A percentile compares a stretch with the other conserved stretches of the same genome.
Conservation (phyloP, 1,284 basidiomycete species). For the Meripilus lineatus region DNA sequence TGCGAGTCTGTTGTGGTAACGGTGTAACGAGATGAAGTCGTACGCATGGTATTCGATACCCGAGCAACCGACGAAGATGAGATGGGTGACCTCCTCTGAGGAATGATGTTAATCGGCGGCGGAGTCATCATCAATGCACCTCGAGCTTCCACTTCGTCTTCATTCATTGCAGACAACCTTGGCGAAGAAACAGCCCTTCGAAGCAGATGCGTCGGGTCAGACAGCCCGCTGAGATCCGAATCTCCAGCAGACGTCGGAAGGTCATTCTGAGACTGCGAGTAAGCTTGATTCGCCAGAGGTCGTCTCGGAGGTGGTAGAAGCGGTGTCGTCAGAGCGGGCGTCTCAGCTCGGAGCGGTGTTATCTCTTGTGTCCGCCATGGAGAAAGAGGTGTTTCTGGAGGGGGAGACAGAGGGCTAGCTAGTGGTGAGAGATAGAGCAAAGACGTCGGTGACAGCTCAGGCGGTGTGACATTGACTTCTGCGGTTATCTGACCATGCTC, state of each 20-base stretch:
- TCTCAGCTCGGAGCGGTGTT: slow-evolving; percentile 35
- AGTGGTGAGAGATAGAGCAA: slow-evolving; percentile 17
- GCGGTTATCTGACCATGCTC: slow-evolving; percentile 16
- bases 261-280: slow-evolving; percentile 54
- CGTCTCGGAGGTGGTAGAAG: slow-evolving; percentile 66
- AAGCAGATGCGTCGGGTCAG: slow-evolving; percentile 11
- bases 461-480: slow-evolving; percentile 12
- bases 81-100: slow-evolving; percentile 13
- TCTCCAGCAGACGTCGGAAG: slow-evolving; percentile 23
- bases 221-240: slow-evolving; percentile 7
- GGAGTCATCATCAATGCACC: slow-evolving; percentile 15
- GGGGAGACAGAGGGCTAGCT: slow-evolving; percentile 8
- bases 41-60: slow-evolving; percentile 12
- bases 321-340: slow-evolving; percentile 56
- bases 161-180: slow-evolving; percentile 15
- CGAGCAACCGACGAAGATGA: slow-evolving; percentile 16
- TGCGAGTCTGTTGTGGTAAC: slow-evolving; percentile 20
- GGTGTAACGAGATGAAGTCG: slow-evolving; percentile 19
- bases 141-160: slow-evolving; percentile 9
- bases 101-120: slow-evolving; percentile 18
- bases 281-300: slow-evolving; percentile 36
- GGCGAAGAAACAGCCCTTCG: slow-evolving; percentile 23
- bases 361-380: slow-evolving; percentile 13
- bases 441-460: slow-evolving; percentile 13
- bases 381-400: slow-evolving; percentile 4